A percentile compares a stretch with the other conserved stretches of the same genome.
phyloP scores from a whole-genome alignment of 148 eudicot species.

The Talinum fruticosum region DNA sequence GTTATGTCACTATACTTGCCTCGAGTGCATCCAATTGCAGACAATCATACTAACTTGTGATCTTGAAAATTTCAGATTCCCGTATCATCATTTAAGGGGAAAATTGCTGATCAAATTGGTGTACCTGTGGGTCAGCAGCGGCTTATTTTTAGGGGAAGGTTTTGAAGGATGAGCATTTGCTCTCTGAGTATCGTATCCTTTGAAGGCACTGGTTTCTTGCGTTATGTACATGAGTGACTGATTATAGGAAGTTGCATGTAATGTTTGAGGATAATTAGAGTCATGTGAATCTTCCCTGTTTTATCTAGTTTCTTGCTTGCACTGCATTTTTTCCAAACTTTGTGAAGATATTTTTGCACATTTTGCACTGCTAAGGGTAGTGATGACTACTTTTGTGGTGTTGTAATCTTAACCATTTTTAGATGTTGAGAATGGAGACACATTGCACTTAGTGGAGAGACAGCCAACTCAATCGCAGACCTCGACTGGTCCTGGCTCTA shows the following conservation, averaged over 20 bases:
- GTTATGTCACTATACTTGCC: too few species aligned
- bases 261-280: background rate
- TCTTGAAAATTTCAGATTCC: constrained; percentile 48
- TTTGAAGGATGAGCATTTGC: constrained; percentile 74
- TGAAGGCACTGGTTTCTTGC: constrained; percentile 3
- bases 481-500: constrained; percentile 36
- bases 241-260: background rate
- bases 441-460: constrained; percentile 84
- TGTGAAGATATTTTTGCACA: background rate
- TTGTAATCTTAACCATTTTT: constrained; percentile 38
- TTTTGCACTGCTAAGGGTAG: background rate
- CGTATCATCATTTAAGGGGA: constrained; percentile 74
- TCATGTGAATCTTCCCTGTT: background rate
- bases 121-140: constrained; percentile 84
- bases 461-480: constrained; percentile 68
- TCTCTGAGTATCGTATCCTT: constrained; percentile 91
- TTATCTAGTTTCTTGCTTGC: background rate
- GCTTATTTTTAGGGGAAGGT: constrained; percentile 88
- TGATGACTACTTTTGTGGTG: background rate
- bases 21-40: constrained; percentile 5
- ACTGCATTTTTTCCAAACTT: background rate
- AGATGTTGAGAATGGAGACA: constrained; percentile 91
- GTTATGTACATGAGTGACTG: background rate
- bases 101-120: constrained; percentile 68
- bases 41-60: constrained; percentile 5